phyloP scores from a whole-genome alignment of 2,329 filamentous ascomycete species.

The Chaetomium strumarium region DNA sequence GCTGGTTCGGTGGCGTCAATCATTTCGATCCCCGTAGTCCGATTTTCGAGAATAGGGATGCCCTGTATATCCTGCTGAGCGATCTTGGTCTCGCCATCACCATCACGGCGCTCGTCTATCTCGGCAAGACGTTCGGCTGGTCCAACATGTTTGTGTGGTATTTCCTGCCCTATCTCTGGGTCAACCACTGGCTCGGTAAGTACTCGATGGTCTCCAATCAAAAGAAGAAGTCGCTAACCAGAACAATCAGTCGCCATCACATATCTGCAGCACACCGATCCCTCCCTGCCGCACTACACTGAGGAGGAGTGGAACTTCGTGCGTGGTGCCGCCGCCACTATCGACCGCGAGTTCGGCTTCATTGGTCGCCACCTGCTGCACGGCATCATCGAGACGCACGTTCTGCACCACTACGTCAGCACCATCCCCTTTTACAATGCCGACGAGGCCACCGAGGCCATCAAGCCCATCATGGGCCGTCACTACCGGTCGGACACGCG shows the following conservation, averaged over 20 bases:
- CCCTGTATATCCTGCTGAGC: conserved; percentile 77
- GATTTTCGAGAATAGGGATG: conserved; percentile 86
- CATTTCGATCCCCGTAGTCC: conserved; percentile 89
- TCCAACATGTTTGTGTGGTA: conserved; percentile 92
- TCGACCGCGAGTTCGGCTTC: conserved; percentile 96
- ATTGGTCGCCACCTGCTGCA: conserved; percentile 86
- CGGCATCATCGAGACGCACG: conserved; percentile 96
- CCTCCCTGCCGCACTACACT: conserved; percentile 86
- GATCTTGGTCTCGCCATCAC: conserved; percentile 73
- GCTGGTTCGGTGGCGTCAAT: conserved; percentile 75
- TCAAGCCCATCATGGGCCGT: conserved; percentile 88
- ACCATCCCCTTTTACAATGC: conserved; percentile 96
- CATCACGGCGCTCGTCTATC: conserved; percentile 54
- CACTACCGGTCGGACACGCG: conserved; percentile 84
- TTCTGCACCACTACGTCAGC: conserved; percentile 95
- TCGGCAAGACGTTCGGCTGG: conserved; percentile 76
- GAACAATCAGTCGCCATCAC: conserved; percentile 77
- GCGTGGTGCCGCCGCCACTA: conserved; percentile 88
- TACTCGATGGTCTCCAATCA: background rate
- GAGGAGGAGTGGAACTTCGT: conserved; percentile 85
- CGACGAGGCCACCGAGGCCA: conserved; percentile 88
- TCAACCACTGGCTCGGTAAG: conserved; percentile 96
- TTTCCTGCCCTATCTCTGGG: conserved; percentile 90
- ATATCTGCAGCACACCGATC: conserved; percentile 95
- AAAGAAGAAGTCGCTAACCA: conserved; percentile 5